Conservation (phyloP, 352 stramenopile species). For the Globisporangium spinosum region DNA sequence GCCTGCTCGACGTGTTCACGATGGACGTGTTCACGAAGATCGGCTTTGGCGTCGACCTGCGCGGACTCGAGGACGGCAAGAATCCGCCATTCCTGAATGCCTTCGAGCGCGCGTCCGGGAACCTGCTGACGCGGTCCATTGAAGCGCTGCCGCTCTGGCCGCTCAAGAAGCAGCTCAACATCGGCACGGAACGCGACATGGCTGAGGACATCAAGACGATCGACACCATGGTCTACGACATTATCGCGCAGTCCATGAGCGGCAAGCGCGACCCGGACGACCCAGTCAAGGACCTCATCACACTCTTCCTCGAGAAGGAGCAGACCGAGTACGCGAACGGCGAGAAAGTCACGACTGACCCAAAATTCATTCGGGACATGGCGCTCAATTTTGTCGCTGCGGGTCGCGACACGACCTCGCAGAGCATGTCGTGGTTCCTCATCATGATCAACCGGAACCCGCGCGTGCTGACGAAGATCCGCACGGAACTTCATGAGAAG, state of each 20-base stretch:
- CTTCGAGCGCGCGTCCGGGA: conserved; percentile 27
- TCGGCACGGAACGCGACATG: conserved; percentile 17
- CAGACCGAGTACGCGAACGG: conserved; percentile 17
- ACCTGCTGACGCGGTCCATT: conserved; percentile 17
- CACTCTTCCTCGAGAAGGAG: conserved; percentile 48
- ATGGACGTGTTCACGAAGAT: conserved; percentile 58
- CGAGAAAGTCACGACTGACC: conserved; percentile 4
- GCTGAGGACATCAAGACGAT: conserved; percentile 13
- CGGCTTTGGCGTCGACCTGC: conserved; percentile 43
- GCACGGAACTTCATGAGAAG: conserved; percentile 23
- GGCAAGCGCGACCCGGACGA: not conserved
- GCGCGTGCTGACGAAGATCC: conserved; percentile 26
- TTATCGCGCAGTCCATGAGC: conserved; percentile 18
- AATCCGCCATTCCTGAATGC: conserved; percentile 24
- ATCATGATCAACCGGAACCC: conserved; percentile 74
- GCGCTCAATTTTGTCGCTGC: conserved; percentile 79
- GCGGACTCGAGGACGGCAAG: conserved; percentile 22
- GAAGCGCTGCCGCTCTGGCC: conserved; percentile 20
- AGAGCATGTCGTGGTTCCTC: conserved; percentile 72
- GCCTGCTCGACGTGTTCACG: conserved; percentile 37
- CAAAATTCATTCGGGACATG: conserved; percentile 65
- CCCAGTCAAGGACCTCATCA: conserved; percentile 31
- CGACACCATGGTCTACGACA: conserved; percentile 19
- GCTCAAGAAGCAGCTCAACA: conserved; percentile 22
- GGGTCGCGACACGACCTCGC: conserved; percentile 68